Percentiles rank a stretch among this genome's conserved stretches.
phyloP scores from a whole-genome alignment of 73 alveolate species.

The Paramecium sexaurelia region DNA sequence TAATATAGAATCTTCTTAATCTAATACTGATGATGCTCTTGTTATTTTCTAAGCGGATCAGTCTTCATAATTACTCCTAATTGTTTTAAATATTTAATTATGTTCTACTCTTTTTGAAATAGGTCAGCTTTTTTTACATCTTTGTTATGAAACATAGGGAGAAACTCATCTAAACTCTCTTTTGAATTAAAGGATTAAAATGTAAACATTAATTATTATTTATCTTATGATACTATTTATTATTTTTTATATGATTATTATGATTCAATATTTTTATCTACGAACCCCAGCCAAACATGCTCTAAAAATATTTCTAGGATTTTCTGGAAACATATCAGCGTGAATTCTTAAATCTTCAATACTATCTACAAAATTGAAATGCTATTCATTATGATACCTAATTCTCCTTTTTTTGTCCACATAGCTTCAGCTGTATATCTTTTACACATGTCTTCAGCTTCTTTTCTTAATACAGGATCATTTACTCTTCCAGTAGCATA shows the following conservation, averaged over 20 bases:
- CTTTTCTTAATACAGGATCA: conserved; percentile 77
- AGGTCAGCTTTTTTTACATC: not conserved
- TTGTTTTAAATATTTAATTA: not conserved
- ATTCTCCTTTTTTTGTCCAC: conserved; percentile 71
- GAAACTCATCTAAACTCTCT: conserved; percentile 47
- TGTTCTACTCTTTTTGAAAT: not conserved
- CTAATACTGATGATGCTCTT: not conserved
- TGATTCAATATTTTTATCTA: conserved; percentile 85
- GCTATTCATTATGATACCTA: conserved; percentile 56
- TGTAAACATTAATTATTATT: not conserved
- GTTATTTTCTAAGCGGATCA: conserved; percentile 23
- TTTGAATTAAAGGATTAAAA: not conserved
- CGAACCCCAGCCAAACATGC: conserved; percentile 93
- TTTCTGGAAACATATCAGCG: conserved; percentile 82
- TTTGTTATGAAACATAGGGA: conserved; percentile 16
- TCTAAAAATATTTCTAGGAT: conserved; percentile 81
- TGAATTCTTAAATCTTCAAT: conserved; percentile 88
- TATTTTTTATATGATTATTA: not conserved
- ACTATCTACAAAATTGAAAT: conserved; percentile 48
- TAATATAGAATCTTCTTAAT: not conserved
- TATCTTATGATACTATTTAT: not conserved
- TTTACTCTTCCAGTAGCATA: conserved; percentile 83
- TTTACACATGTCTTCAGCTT: conserved; percentile 91
- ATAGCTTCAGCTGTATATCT: conserved; percentile 81
- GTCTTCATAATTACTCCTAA: conserved; percentile 13